phyloP scores from a whole-genome alignment of 1,284 basidiomycete species.

The Naganishia liquefaciens region DNA sequence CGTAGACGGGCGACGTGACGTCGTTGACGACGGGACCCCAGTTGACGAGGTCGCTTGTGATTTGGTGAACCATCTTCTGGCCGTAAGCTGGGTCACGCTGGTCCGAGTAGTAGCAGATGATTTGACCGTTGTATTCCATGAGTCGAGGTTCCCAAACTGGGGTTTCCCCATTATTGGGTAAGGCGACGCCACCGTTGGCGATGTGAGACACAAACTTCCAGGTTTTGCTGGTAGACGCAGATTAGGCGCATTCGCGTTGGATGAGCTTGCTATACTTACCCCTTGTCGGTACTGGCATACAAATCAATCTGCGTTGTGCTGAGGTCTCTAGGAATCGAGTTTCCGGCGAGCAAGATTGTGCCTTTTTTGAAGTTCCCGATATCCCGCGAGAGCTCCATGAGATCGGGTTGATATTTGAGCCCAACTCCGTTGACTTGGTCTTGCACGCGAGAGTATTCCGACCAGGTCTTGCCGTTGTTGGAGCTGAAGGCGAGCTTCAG shows the following conservation, averaged over 20 bases:
- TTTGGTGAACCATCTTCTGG: constrained; percentile 51
- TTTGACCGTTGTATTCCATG: constrained; percentile 45
- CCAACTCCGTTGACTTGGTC: constrained; percentile 45
- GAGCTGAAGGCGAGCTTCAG: not conserved
- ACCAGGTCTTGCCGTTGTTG: constrained; percentile 28
- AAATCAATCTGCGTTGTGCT: constrained; percentile 50
- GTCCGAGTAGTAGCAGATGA: constrained; percentile 53
- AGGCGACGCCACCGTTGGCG: constrained; percentile 31
- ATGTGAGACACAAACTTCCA: constrained; percentile 46
- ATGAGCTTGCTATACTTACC: constrained; percentile 27
- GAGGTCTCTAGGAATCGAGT: constrained; percentile 40
- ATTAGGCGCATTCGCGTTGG: not conserved
- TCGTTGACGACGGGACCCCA: constrained; percentile 50
- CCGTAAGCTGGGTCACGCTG: constrained; percentile 50
- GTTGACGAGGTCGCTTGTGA: constrained; percentile 44
- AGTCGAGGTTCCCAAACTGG: constrained; percentile 53
- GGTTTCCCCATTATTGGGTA: constrained; percentile 36
- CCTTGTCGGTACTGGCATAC: constrained; percentile 49
- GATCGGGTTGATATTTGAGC: constrained; percentile 49
- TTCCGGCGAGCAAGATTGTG: constrained; percentile 48
- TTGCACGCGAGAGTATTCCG: constrained; percentile 26
- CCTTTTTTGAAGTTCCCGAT: constrained; percentile 44
- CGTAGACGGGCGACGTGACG: constrained; percentile 43
- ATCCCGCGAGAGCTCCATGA: constrained; percentile 43
- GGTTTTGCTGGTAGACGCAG: constrained; percentile 30